phyloP scores from a whole-genome alignment of 805 yeast species.

The Tetrapisispora nanseiensis region DNA sequence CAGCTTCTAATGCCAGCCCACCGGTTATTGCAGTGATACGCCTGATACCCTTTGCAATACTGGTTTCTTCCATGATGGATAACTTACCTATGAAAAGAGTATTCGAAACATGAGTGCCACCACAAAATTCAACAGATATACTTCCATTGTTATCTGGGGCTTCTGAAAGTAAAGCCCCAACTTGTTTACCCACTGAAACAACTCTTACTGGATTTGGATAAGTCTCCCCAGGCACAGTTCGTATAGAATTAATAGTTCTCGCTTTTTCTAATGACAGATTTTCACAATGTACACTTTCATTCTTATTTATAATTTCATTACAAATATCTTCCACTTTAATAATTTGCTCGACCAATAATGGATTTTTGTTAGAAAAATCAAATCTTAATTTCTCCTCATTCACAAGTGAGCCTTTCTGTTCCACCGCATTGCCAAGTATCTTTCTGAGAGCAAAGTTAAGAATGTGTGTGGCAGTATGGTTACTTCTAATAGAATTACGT shows the following conservation, averaged over 20 bases:
- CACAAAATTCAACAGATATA: constrained; percentile 90
- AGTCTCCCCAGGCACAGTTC: constrained; percentile 98
- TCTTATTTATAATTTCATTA: constrained; percentile 59
- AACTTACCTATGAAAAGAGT: constrained; percentile 89
- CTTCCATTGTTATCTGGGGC: constrained; percentile 67
- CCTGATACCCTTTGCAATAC: constrained; percentile 97
- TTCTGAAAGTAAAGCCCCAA: constrained; percentile 62
- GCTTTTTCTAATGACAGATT: constrained; percentile 72
- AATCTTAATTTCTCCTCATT: constrained; percentile 91
- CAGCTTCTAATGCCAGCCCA: constrained; percentile 78
- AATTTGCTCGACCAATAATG: constrained; percentile 59
- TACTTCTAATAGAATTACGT: constrained; percentile 92
- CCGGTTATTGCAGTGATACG: constrained; percentile 97
- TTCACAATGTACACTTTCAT: constrained; percentile 65
- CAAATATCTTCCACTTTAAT: constrained; percentile 65
- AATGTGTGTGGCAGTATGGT: constrained; percentile 97
- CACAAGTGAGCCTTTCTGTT: constrained; percentile 94
- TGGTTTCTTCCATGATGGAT: constrained; percentile 84
- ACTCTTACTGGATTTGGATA: constrained; percentile 99
- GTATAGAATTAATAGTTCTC: constrained; percentile 65
- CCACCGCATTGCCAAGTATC: constrained; percentile 77
- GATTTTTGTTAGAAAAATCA: constrained; percentile 91
- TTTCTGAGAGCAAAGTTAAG: constrained; percentile 81
- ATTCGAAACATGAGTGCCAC: constrained; percentile 93
- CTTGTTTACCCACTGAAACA: constrained; percentile 87